A percentile compares a stretch with the other conserved stretches of the same genome.
phyloP scores from a whole-genome alignment of 768 basidiomycete genomes.

The Tylopilus balloui region DNA sequence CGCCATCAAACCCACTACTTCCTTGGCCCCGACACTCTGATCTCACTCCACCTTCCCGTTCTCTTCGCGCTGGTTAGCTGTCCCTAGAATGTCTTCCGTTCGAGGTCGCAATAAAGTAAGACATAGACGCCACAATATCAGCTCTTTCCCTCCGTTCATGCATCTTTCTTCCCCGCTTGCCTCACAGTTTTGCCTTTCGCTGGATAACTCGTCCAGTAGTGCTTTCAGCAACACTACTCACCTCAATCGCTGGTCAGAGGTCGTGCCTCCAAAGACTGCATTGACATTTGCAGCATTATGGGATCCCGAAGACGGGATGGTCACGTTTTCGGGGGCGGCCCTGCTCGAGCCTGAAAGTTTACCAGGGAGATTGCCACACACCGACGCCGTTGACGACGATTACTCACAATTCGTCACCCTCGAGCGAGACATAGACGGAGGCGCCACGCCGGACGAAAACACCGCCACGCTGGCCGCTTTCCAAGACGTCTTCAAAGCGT shows the following conservation, averaged over 20 bases:
- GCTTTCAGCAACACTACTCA: constrained; percentile 8
- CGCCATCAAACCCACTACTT: not conserved
- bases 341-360: constrained; percentile 35
- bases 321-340: constrained; percentile 51
- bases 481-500: constrained; percentile 30
- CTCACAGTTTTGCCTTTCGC: constrained; percentile 22
- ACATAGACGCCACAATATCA: not conserved
- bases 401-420: constrained; percentile 9
- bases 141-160: not conserved
- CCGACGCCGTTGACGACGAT: constrained; percentile 16
- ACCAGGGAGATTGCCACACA: constrained; percentile 5
- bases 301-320: constrained; percentile 54
- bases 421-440: constrained; percentile 15
- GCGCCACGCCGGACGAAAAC: constrained; percentile 14
- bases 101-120: constrained; percentile 24
- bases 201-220: constrained; percentile 15
- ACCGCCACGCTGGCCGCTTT: constrained; percentile 22
- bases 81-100: constrained; percentile 12
- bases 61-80: not conserved
- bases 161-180: not conserved
- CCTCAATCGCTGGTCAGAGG: constrained; percentile 50
- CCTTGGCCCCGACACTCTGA: not conserved
- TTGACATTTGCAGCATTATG: constrained; percentile 58
- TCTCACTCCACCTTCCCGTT: not conserved
- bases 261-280: constrained; percentile 51